These are phyloP conservation scores for Hirsutella thompsonii DNA, from an alignment of 2,329 filamentous ascomycete species.

Conservation along the genomic window DNA sequence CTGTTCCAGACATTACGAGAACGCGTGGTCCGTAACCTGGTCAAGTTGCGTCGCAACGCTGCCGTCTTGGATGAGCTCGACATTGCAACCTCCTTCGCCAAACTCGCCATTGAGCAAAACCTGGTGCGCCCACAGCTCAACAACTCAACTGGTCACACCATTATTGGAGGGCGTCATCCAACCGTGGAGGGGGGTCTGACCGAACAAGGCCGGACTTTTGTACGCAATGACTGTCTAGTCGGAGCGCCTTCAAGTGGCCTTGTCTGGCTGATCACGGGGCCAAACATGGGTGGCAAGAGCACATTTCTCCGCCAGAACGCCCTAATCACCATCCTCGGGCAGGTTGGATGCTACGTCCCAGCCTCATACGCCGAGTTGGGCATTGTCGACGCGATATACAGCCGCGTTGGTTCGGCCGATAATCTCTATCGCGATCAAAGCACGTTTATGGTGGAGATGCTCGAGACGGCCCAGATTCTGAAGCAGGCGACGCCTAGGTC, in stretches of 20 bases:
- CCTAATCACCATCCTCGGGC: slow-evolving; percentile 83
- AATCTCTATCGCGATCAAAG: slow-evolving; percentile 91
- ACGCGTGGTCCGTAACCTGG: slow-evolving; percentile 66
- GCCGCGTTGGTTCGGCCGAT: slow-evolving; percentile 84
- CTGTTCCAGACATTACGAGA: slow-evolving; percentile 66
- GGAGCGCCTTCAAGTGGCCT: slow-evolving; percentile 52
- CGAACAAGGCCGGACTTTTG: slow-evolving; percentile 69
- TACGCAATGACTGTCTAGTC: slow-evolving; percentile 74
- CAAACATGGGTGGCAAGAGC: slow-evolving; percentile 98
- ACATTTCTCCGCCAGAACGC: slow-evolving; percentile 95
- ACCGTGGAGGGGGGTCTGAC: slow-evolving; percentile 78
- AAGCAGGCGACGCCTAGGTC: slow-evolving; percentile 70
- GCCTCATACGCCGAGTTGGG: slow-evolving; percentile 77
- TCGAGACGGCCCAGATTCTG: slow-evolving; percentile 86
- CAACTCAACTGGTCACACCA: slow-evolving; percentile 51
- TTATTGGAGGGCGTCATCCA: slow-evolving; percentile 79
- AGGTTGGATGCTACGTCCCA: slow-evolving; percentile 86
- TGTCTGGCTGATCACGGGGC: slow-evolving; percentile 60
- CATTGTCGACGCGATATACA: slow-evolving; percentile 92
- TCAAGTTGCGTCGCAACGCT: slow-evolving; percentile 80
- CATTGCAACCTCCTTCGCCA: slow-evolving; percentile 75
- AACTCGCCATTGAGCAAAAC: slow-evolving; percentile 59
- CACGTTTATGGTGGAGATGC: slow-evolving; percentile 99
- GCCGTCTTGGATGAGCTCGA: slow-evolving; percentile 89
- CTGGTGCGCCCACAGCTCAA: slow-evolving; percentile 65